A percentile compares a stretch with the other conserved stretches of the same genome.
These are phyloP conservation scores for Hypoxylon cercidicola DNA, from an alignment of 495 filamentous ascomycete species.

Conservation along the genomic window DNA sequence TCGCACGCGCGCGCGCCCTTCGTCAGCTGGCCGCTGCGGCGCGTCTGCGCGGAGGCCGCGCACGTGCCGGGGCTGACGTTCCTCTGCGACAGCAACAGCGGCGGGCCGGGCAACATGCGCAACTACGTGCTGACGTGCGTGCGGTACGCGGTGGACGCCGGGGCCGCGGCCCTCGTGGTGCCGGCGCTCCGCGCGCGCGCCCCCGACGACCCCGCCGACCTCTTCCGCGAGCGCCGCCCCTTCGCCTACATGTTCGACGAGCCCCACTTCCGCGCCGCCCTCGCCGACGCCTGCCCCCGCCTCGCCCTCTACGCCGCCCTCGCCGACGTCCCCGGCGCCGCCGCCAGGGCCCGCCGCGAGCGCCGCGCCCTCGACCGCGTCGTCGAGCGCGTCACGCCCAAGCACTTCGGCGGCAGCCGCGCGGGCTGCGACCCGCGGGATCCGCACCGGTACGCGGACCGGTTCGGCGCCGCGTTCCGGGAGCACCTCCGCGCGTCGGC, in stretches of 20 bases:
- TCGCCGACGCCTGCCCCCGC: constrained; percentile 53
- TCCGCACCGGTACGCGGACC: constrained; percentile 57
- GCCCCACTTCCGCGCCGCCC: constrained; percentile 49
- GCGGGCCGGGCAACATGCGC: constrained; percentile 63
- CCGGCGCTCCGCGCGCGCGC: constrained; percentile 54
- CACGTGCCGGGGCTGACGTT: constrained; percentile 55
- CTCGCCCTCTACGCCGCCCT: constrained; percentile 50
- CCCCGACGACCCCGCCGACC: constrained; percentile 42
- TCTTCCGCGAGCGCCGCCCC: constrained; percentile 44
- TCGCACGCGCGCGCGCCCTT: constrained; percentile 53
- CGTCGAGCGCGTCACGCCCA: constrained; percentile 53
- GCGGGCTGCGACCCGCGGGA: constrained; percentile 57
- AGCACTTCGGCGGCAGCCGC: constrained; percentile 49
- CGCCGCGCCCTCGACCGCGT: constrained; percentile 42
- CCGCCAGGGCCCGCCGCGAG: constrained; percentile 14
- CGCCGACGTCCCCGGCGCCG: constrained; percentile 53
- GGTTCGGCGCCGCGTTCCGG: constrained; percentile 50
- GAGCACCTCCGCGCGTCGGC: constrained; percentile 34
- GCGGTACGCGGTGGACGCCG: constrained; percentile 61
- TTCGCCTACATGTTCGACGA: constrained; percentile 61
- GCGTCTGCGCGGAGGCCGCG: constrained; percentile 55
- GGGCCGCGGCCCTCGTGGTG: constrained; percentile 57
- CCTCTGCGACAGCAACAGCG: constrained; percentile 62
- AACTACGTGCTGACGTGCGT: constrained; percentile 63
- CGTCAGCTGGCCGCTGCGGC: constrained; percentile 56